Conservation (phyloP, 1,284 basidiomycete genomes). For the Cutaneotrichosporon arboriforme region DNA sequence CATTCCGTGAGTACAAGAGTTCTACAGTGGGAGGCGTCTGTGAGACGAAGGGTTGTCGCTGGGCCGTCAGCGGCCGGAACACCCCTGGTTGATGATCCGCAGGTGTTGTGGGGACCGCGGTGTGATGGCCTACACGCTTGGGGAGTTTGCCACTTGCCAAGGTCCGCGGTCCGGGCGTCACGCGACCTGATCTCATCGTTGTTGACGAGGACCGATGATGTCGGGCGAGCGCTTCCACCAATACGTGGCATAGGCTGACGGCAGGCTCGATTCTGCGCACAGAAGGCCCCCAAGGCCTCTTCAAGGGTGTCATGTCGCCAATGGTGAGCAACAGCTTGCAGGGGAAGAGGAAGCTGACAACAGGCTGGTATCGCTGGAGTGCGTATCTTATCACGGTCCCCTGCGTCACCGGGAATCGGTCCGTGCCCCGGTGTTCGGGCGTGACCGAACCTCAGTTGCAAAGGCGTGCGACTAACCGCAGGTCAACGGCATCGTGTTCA, state of each 20-base stretch:
- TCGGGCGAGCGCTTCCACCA: no score
- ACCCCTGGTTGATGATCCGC: no score
- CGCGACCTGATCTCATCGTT: no score
- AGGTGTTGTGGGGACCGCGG: no score
- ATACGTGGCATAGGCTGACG: not conserved
- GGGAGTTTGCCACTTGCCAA: no score
- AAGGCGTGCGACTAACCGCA: conserved; percentile 9
- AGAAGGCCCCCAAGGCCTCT: conserved; percentile 30
- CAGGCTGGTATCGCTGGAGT: conserved; percentile 46
- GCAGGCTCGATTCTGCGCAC: conserved; percentile 17
- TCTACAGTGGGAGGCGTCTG: not conserved
- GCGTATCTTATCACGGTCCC: conserved; percentile 12
- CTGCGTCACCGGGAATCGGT: no score
- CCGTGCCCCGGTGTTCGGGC: no score
- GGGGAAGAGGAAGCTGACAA: not conserved
- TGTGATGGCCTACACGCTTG: no score
- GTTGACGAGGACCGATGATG: no score
- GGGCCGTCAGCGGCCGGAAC: no score
- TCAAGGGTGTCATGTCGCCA: conserved; percentile 47
- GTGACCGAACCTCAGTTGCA: no score
- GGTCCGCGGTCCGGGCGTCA: no score
- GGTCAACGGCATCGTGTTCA: conserved; percentile 49
- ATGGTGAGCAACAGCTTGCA: conserved; percentile 38
- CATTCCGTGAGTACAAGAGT: conserved; percentile 33
- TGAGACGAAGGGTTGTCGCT: not conserved